These are phyloP conservation scores for Podaxis pistillaris DNA, from an alignment of 768 basidiomycete genomes.

Conservation along the genomic window DNA sequence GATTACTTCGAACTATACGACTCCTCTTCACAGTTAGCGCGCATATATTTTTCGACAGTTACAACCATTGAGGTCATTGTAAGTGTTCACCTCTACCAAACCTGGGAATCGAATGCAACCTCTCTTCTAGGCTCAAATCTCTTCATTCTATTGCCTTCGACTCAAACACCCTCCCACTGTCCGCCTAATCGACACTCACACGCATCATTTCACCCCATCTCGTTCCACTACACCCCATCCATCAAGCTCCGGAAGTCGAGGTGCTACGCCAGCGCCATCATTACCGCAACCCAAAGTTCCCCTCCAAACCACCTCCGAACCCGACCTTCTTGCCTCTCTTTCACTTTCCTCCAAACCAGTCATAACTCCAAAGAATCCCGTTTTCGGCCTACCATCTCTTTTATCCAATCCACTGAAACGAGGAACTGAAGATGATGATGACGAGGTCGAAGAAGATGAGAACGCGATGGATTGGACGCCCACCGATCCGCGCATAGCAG, in stretches of 20 bases:
- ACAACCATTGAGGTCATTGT: slow-evolving; percentile 57
- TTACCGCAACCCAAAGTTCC: slow-evolving; percentile 12
- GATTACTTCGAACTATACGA: slow-evolving; percentile 34
- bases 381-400: slow-evolving; percentile 74
- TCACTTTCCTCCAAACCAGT: slow-evolving; percentile 67
- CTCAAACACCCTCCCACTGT: slow-evolving; percentile 70
- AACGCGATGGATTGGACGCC: slow-evolving; percentile 68
- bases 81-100: slow-evolving; percentile 24
- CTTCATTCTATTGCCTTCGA: slow-evolving; percentile 55
- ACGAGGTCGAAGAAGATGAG: slow-evolving; percentile 15
- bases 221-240: slow-evolving; percentile 44
- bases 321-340: slow-evolving; percentile 60
- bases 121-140: slow-evolving; percentile 42
- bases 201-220: slow-evolving; percentile 38
- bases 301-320: slow-evolving; percentile 33
- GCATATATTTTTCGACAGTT: slow-evolving; percentile 46
- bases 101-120: slow-evolving; percentile 5
- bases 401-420: slow-evolving; percentile 22
- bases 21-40: slow-evolving; percentile 32
- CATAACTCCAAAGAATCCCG: slow-evolving; percentile 43
- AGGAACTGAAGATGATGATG: slow-evolving; percentile 30
- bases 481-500: slow-evolving; percentile 33
- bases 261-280: slow-evolving; percentile 18
- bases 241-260: slow-evolving; percentile 20
- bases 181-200: slow-evolving; percentile 61